Evolutionary conservation across 805 yeast species (phyloP).

Genomic region (Teunomyces gatunensis): DNA sequence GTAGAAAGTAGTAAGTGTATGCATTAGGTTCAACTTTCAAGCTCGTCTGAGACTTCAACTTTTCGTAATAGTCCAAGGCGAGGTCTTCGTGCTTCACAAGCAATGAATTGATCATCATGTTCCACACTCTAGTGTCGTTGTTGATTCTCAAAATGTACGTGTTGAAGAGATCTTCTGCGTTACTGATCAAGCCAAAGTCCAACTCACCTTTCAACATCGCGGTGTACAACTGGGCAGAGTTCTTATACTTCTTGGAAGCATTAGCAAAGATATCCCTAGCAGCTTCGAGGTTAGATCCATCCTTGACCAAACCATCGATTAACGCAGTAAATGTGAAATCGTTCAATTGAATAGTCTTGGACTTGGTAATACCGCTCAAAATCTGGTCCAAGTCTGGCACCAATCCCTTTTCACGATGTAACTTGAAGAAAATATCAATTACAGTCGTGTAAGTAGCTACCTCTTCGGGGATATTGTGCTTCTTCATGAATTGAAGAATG

Average conservation of each 20-base stretch:
- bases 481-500: constrained; percentile 43
- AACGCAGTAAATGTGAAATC: constrained; percentile 50
- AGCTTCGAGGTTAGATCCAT: constrained; percentile 45
- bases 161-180: constrained; percentile 32
- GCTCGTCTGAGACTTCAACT: constrained; percentile 24
- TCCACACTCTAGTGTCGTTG: constrained; percentile 41
- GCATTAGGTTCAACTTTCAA: constrained; percentile 39
- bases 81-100: constrained; percentile 30
- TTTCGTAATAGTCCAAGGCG: constrained; percentile 41
- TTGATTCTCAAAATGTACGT: constrained; percentile 33
- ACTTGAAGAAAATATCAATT: constrained; percentile 52
- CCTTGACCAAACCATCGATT: constrained; percentile 51
- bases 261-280: constrained; percentile 50
- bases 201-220: constrained; percentile 49
- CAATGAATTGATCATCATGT: constrained; percentile 34
- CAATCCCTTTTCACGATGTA: constrained; percentile 41
- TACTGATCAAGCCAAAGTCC: constrained; percentile 32
- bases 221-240: constrained; percentile 39
- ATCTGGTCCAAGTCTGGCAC: constrained; percentile 40
- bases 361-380: constrained; percentile 38
- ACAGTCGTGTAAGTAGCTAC: constrained; percentile 61
- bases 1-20: constrained; percentile 48
- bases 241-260: constrained; percentile 33
- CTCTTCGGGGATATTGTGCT: constrained; percentile 48
- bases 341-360: constrained; percentile 33